Conservation (phyloP, 371 early-diverging fungal species). For the Neoconidiobolus thromboides region DNA sequence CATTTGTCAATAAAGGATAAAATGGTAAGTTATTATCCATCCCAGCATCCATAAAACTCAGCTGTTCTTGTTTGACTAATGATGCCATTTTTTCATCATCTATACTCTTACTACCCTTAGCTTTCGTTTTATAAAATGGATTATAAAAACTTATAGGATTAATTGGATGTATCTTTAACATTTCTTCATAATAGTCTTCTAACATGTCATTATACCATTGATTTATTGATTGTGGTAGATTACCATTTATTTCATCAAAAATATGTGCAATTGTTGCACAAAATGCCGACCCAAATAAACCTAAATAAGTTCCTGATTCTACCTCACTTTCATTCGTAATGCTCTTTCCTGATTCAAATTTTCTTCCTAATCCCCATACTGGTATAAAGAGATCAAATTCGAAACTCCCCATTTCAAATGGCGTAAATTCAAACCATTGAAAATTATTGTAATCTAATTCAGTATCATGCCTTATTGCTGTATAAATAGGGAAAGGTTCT, state of each 20-base stretch:
- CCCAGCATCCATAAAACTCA: constrained; percentile 45
- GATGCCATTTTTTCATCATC: constrained; percentile 2
- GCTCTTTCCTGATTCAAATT: constrained; percentile 32
- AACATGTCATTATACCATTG: background rate
- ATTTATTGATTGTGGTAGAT: constrained; percentile 8
- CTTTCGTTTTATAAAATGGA: constrained; percentile 17
- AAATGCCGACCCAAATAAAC: constrained; percentile 36
- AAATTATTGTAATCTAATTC: constrained; percentile 16
- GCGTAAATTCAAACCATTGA: constrained; percentile 65
- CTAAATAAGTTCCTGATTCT: constrained; percentile 34
- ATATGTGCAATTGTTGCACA: constrained; percentile 42
- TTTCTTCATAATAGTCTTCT: background rate
- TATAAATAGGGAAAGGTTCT: constrained; percentile 54
- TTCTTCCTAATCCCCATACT: constrained; percentile 51
- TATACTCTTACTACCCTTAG: background rate
- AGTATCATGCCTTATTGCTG: constrained; percentile 38
- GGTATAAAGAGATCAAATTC: constrained; percentile 54
- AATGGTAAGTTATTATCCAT: constrained; percentile 59
- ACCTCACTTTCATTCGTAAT: constrained; percentile 36
- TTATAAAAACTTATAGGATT: constrained; percentile 23
- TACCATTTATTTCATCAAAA: constrained; percentile 28
- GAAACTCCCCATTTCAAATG: constrained; percentile 54
- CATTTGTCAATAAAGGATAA: constrained; percentile 38
- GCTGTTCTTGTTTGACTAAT: constrained; percentile 8
- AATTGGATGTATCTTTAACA: constrained; percentile 3